These are phyloP conservation scores for Haberlea rhodopensis DNA, from an alignment of 257 asterid genomes.

Conservation along the genomic window DNA sequence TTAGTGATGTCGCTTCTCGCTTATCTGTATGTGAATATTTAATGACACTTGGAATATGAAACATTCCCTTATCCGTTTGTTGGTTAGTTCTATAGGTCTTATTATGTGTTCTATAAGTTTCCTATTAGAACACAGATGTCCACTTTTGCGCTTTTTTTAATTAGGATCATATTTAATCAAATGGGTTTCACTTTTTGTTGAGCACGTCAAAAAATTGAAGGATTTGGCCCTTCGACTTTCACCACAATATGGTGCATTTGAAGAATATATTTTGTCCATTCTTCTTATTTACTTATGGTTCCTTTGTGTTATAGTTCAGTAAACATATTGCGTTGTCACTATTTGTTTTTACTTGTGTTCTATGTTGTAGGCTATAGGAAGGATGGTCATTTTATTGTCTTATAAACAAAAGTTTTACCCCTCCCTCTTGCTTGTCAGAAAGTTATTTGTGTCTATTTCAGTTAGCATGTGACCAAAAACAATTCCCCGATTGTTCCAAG, in stretches of 20 bases:
- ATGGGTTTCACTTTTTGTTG: background rate
- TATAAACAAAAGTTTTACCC: background rate
- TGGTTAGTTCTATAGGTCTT: background rate
- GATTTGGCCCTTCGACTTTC: background rate
- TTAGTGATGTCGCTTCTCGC: background rate
- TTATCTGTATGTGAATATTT: background rate
- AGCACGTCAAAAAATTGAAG: background rate
- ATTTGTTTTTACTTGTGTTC: background rate
- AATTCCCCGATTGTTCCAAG: conserved; percentile 4
- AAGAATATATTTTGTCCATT: background rate
- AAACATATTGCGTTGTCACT: no score
- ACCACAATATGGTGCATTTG: background rate
- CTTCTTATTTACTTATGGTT: background rate
- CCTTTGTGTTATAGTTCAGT: background rate
- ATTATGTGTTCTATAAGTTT: no score
- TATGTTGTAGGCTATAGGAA: background rate
- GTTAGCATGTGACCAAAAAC: conserved; percentile 17
- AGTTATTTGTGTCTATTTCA: conserved; percentile 3
- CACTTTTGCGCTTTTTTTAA: background rate
- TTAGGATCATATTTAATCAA: background rate
- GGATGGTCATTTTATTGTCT: conserved; percentile 2
- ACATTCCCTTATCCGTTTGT: background rate
- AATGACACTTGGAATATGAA: no score
- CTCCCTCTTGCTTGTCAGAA: background rate
- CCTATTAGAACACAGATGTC: background rate